Evolutionary conservation across 2,329 filamentous ascomycete species (phyloP).

Genomic region (Paraphoma sp.): DNA sequence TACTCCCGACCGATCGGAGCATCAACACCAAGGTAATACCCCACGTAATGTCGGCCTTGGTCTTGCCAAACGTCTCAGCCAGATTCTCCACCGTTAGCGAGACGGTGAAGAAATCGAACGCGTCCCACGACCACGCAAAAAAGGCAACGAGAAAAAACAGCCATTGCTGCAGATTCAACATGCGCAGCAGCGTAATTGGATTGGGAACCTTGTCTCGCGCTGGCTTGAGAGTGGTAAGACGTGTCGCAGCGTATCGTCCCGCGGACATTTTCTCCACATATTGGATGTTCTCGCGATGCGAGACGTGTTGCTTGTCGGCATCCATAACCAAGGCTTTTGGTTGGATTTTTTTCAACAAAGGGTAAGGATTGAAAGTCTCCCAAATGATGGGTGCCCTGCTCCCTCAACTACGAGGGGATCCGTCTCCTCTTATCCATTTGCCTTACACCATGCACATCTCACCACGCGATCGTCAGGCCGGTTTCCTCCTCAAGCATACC

Average conservation of each 20-base stretch:
- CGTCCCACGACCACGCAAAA: constrained; percentile 56
- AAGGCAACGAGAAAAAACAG: constrained; percentile 61
- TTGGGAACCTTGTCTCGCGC: constrained; percentile 62
- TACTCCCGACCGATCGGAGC: constrained; percentile 65
- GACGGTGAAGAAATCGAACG: constrained; percentile 69
- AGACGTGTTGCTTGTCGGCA: constrained; percentile 20
- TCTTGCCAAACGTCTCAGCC: constrained; percentile 60
- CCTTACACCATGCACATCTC: neutral
- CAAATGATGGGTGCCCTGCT: neutral
- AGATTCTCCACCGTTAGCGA: constrained; percentile 62
- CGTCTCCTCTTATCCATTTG: neutral
- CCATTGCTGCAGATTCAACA: constrained; percentile 64
- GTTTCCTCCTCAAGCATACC: neutral
- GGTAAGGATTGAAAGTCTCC: neutral
- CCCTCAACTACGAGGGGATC: neutral
- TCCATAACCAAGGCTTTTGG: constrained; percentile 18
- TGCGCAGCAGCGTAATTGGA: constrained; percentile 58
- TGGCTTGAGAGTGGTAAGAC: constrained; percentile 62
- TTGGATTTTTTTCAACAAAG: neutral
- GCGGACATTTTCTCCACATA: constrained; percentile 28
- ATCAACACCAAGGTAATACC: constrained; percentile 59
- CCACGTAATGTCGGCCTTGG: constrained; percentile 67
- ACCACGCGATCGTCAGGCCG: constrained; percentile 1
- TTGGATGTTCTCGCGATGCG: constrained; percentile 23
- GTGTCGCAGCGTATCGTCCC: constrained; percentile 60